phyloP scores from a whole-genome alignment of 2,329 filamentous ascomycete species.

The Diaporthe humulicola region DNA sequence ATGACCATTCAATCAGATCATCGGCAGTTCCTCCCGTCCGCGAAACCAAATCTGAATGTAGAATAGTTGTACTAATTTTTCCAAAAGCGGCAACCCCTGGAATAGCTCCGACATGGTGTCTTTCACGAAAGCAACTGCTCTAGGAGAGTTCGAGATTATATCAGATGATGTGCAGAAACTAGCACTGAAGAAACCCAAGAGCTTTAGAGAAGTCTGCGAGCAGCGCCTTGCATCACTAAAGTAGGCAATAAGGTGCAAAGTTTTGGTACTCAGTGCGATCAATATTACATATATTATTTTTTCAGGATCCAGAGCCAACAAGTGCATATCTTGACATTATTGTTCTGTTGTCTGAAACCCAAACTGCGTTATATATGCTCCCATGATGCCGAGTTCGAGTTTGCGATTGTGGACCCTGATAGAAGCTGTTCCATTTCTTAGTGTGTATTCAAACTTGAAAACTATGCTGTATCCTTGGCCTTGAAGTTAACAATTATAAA shows the following conservation, averaged over 20 bases:
- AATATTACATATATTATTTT: too few relatives aligned
- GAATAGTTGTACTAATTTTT: neutral
- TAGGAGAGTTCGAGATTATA: slow-evolving; percentile 16
- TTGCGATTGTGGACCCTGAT: too few relatives aligned
- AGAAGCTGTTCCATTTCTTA: too few relatives aligned
- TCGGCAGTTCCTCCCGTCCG: neutral
- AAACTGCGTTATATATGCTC: too few relatives aligned
- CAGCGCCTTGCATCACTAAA: neutral
- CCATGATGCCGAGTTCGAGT: too few relatives aligned
- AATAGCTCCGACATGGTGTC: slow-evolving; percentile 15
- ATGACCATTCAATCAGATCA: too few relatives aligned
- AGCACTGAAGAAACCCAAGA: neutral
- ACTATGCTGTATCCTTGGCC: too few relatives aligned
- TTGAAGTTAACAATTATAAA: neutral
- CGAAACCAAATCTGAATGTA: neutral
- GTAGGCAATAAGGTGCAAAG: neutral
- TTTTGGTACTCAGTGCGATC: neutral
- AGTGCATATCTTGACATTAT: too few relatives aligned
- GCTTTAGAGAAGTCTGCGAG: slow-evolving; percentile 2
- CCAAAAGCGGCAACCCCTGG: slow-evolving; percentile 5
- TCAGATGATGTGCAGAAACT: slow-evolving; percentile 15
- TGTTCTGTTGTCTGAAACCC: too few relatives aligned
- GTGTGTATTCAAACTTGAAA: too few relatives aligned
- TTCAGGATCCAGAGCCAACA: neutral
- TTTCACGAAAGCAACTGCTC: slow-evolving; percentile 8